Base-by-base conservation (phyloP, 257 asterid species). In the Solanum microdontum region DNA sequence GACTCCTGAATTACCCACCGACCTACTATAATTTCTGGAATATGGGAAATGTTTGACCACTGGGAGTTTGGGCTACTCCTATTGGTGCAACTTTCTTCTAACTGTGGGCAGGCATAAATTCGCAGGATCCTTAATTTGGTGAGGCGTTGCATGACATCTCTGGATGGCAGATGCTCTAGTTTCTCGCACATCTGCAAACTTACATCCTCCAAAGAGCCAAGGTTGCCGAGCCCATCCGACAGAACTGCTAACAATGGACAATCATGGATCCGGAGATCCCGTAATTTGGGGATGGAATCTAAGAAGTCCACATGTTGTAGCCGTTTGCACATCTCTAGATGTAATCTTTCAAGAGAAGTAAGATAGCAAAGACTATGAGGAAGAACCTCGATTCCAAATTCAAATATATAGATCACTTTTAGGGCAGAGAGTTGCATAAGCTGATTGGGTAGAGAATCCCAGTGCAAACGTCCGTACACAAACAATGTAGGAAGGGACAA, bases 351-450 rank as follows among this genome's bases (percentile, higher is more conserved):
- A 33, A 33, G 36, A 33, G 6, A 33, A 33, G 36, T 33, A 33
- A 33, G 36, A n/a, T n/a, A n/a, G 36, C 36, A 6, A 33, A 33
- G 36, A 4, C 7, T 5, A 33, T 32, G 34, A 32, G 36, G 36
- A 33, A 33, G 36, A 33, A 7, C 36, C 36, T 4, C 36, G 36
- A 33, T 36, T 84, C 86, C 89, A 2, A 89, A 90, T 0, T 30
- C 39, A 5, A 2, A 0, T 3, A 90, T 24, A 0, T 0, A 0
- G 2, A 91, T 11, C 0, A 2, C 0, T 15, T 4, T 43, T 21
- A 90, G 82, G 43, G 87, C 30, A 68, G 89, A 28, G n/a, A 89
- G 87, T 58, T 85, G 72, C 48, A 88, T 88, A 23, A 90, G 33
- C 48, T 84, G 87, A 11, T 74, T 11, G 2, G 92, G 92, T 2